phyloP scores from a whole-genome alignment of 768 basidiomycete species.

The Termitomyces sp. region DNA sequence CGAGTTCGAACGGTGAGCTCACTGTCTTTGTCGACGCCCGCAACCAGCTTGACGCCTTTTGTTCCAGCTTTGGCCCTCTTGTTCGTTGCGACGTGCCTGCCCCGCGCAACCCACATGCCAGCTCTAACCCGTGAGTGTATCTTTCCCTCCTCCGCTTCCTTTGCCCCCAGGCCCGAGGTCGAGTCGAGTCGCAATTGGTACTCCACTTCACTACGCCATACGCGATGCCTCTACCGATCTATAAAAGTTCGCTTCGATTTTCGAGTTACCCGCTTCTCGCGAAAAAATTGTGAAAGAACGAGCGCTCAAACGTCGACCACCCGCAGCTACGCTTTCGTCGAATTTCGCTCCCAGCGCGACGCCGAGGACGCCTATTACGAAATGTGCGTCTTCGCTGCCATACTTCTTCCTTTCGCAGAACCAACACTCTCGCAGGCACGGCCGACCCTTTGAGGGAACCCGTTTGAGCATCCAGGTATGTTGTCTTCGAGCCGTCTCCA shows the following conservation, averaged over 20 bases:
- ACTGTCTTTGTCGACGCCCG: neutral
- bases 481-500: neutral
- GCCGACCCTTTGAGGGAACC: conserved; percentile 65
- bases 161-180: conserved; percentile 21
- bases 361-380: conserved; percentile 83
- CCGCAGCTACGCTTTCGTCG: conserved; percentile 82
- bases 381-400: conserved; percentile 44
- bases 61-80: conserved; percentile 66
- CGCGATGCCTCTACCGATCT: conserved; percentile 6
- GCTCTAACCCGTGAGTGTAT: conserved; percentile 78
- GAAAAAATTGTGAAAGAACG: conserved; percentile 32
- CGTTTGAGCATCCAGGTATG: conserved; percentile 70
- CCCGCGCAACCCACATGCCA: conserved; percentile 69
- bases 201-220: conserved; percentile 5
- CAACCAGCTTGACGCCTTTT: neutral
- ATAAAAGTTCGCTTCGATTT: conserved; percentile 8
- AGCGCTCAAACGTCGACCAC: conserved; percentile 52
- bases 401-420: neutral
- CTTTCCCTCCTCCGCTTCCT: conserved; percentile 15
- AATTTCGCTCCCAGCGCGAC: conserved; percentile 72
- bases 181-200: conserved; percentile 21
- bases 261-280: conserved; percentile 18
- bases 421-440: conserved; percentile 48
- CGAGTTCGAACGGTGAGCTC: conserved; percentile 74
- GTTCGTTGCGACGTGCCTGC: conserved; percentile 90